These are phyloP conservation scores for Gynochthodes officinalis DNA, from an alignment of 257 asterid species.

Conservation along the genomic window DNA sequence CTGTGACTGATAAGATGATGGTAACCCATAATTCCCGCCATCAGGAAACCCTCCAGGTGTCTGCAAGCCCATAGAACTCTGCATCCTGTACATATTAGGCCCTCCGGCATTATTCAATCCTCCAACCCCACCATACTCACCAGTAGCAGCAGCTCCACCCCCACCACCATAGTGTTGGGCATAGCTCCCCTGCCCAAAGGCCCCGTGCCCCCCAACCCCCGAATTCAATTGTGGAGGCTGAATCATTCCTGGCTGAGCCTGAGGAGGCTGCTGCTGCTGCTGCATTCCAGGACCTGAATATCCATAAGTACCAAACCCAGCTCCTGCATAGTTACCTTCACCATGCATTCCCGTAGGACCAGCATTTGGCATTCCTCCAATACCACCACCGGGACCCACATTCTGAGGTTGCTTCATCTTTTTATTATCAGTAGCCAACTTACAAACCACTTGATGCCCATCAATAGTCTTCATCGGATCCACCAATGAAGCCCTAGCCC, in stretches of 20 bases:
- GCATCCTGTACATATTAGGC: constrained; percentile 50
- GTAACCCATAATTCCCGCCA: constrained; percentile 56
- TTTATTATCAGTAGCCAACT: constrained; percentile 88
- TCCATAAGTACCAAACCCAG: constrained; percentile 43
- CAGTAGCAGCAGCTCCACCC: constrained; percentile 40
- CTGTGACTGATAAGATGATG: constrained; percentile 52
- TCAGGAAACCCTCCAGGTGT: constrained; percentile 72
- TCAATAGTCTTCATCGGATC: constrained; percentile 77
- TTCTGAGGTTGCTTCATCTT: constrained; percentile 68
- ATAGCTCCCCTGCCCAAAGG: constrained; percentile 45
- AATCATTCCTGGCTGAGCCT: constrained; percentile 56
- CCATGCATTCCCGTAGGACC: constrained; percentile 28
- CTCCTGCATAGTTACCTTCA: constrained; percentile 51
- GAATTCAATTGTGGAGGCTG: constrained; percentile 49
- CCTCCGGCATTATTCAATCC: constrained; percentile 55
- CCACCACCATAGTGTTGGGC: constrained; percentile 39
- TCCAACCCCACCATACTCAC: constrained; percentile 57
- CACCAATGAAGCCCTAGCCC: constrained; percentile 67
- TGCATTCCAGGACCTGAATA: constrained; percentile 48
- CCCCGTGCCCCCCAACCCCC: constrained; percentile 52
- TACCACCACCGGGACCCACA: constrained; percentile 52
- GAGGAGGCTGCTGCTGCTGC: constrained; percentile 39
- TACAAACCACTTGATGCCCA: constrained; percentile 88
- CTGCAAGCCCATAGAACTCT: constrained; percentile 61
- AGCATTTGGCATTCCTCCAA: constrained; percentile 45